A percentile compares a stretch with the other conserved stretches of the same genome.
Conservation (phyloP, 2,329 filamentous ascomycete genomes). For the Botrytis galanthina region DNA sequence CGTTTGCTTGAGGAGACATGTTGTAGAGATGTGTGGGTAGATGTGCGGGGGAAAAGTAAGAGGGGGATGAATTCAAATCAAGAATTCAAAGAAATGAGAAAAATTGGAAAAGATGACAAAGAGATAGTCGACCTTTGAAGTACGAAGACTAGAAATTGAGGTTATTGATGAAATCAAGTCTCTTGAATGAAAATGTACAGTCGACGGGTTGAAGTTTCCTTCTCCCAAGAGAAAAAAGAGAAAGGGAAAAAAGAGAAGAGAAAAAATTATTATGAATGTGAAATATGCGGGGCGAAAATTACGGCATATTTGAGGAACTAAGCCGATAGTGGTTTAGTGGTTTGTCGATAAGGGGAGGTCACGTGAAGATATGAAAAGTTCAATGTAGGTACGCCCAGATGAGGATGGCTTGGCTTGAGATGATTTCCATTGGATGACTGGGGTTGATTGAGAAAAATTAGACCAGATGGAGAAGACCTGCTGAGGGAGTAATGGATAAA, state of each 20-base stretch:
- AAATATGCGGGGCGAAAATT: neutral
- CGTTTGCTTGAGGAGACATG: constrained; percentile 70
- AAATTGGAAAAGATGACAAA: constrained; percentile 23
- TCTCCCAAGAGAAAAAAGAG: constrained; percentile 53
- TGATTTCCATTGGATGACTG: neutral
- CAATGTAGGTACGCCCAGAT: neutral
- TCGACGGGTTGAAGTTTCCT: constrained; percentile 60
- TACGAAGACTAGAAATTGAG: constrained; percentile 2
- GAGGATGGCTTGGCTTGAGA: neutral
- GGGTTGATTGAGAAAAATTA: neutral
- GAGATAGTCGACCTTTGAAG: constrained; percentile 41
- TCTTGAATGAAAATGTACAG: constrained; percentile 44
- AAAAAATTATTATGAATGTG: constrained; percentile 9
- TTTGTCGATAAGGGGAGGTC: neutral
- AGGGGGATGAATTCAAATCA: constrained; percentile 36
- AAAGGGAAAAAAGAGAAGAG: constrained; percentile 28
- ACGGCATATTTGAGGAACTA: neutral
- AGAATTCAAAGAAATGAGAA: constrained; percentile 38
- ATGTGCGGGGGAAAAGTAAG: constrained; percentile 11
- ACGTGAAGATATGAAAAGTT: neutral
- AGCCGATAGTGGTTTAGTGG: neutral
- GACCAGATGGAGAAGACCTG: neutral
- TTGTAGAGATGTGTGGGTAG: constrained; percentile 32
- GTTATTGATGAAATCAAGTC: constrained; percentile 39
- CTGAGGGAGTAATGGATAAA: neutral